phyloP scores from a whole-genome alignment of 1,284 basidiomycete species.

The Testicularia cyperi region DNA sequence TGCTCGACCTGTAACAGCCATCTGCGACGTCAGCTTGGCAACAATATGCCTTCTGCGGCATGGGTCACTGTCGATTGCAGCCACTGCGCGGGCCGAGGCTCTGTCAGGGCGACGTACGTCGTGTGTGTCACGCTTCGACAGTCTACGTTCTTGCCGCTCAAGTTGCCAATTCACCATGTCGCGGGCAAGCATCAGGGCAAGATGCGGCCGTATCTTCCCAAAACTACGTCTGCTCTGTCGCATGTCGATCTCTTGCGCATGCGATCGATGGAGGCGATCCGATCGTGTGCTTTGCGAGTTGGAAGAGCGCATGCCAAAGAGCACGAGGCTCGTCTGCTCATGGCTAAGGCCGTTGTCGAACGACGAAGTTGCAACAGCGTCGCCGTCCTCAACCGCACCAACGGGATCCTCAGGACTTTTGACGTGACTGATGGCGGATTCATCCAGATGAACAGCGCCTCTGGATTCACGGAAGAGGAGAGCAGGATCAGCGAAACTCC shows the following conservation, averaged over 20 bases:
- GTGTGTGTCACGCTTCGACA: conserved; percentile 35
- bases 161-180: conserved; percentile 12
- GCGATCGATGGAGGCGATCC: conserved; percentile 66
- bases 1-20: conserved; percentile 14
- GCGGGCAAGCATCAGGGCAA: conserved; percentile 59
- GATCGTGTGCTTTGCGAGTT: conserved; percentile 65
- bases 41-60: neutral
- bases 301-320: conserved; percentile 76
- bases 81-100: conserved; percentile 11
- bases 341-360: conserved; percentile 64
- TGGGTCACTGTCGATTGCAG: conserved; percentile 8
- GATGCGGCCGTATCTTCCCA: conserved; percentile 68
- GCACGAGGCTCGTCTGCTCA: conserved; percentile 70
- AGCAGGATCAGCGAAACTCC: conserved; percentile 61
- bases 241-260: conserved; percentile 69
- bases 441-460: conserved; percentile 66
- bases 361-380: conserved; percentile 68
- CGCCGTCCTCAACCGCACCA: conserved; percentile 71
- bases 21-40: conserved; percentile 1
- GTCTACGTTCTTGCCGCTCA: conserved; percentile 23
- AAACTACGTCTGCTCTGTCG: conserved; percentile 71
- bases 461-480: conserved; percentile 64
- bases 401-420: conserved; percentile 67
- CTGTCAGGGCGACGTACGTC: conserved; percentile 25
- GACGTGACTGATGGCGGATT: conserved; percentile 73